phyloP scores from a whole-genome alignment of 176 grass and related monocot species.

The Oryza punctata region DNA sequence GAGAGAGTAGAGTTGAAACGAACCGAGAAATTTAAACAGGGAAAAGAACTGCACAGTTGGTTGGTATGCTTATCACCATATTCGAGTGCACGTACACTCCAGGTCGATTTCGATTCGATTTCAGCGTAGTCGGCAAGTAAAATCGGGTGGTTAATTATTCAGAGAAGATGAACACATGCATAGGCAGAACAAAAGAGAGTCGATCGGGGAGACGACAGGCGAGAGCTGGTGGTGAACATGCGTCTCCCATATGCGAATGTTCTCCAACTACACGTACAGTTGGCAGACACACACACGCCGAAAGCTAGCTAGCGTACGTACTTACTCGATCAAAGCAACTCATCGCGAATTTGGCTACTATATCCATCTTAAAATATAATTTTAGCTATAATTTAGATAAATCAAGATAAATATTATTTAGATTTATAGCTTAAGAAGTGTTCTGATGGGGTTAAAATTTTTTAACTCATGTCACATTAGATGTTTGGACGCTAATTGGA shows the following conservation, averaged over 20 bases:
- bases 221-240: background rate
- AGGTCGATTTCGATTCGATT: background rate
- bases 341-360: no score
- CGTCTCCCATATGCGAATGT: conserved; percentile 12
- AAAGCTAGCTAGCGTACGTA: background rate
- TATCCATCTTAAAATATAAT: no score
- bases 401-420: no score
- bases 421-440: no score
- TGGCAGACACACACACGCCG: background rate
- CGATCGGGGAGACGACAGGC: background rate
- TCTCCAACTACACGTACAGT: background rate
- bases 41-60: no score
- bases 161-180: background rate
- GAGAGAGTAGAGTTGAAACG: no score
- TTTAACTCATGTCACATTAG: no score
- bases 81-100: background rate
- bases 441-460: no score
- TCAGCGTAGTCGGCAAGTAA: no score
- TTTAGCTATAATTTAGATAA: no score
- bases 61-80: background rate
- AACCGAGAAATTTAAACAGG: no score
- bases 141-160: background rate
- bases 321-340: background rate
- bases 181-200: background rate
- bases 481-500: no score